A percentile compares a stretch with the other conserved stretches of the same genome.
Evolutionary conservation across 176 grass and related monocot genomes (phyloP).

Genomic region (Lolium perenne): DNA sequence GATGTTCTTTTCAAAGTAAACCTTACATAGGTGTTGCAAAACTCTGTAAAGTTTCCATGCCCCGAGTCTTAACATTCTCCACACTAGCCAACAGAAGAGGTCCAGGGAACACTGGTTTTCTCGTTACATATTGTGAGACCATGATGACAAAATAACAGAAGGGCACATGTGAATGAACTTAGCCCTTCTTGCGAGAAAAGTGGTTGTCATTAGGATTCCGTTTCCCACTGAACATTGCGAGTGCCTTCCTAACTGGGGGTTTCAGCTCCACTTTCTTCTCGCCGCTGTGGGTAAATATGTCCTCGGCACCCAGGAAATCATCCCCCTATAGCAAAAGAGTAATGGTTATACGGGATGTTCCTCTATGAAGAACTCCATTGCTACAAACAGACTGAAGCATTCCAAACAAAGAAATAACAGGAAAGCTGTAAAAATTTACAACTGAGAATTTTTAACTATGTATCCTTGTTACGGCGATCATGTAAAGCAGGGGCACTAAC

Average conservation of each 20-base stretch:
- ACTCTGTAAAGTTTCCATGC: slow-evolving; percentile 20
- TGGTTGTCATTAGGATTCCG: slow-evolving; percentile 98
- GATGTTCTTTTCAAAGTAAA: background rate
- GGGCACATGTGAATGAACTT: background rate
- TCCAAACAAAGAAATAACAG: background rate
- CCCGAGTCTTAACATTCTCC: background rate
- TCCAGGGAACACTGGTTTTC: background rate
- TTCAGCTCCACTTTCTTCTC: slow-evolving; percentile 76
- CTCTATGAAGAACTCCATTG: background rate
- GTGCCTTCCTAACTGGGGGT: slow-evolving; percentile 90
- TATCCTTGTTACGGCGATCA: background rate
- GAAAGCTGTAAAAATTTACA: background rate
- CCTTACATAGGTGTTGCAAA: slow-evolving; percentile 35
- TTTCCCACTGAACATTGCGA: slow-evolving; percentile 85
- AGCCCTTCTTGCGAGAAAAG: slow-evolving; percentile 79
- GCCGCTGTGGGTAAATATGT: slow-evolving; percentile 77
- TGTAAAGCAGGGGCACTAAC: slow-evolving; percentile 50
- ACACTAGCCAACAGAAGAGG: background rate
- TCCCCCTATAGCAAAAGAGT: slow-evolving; percentile 60
- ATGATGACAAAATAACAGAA: background rate
- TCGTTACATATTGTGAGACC: background rate
- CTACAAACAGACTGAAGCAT: background rate
- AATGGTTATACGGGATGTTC: background rate
- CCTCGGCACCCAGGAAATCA: slow-evolving; percentile 62
- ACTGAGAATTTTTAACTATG: background rate